phyloP scores from a whole-genome alignment of 768 basidiomycete genomes.

The Steccherinum ochraceum region DNA sequence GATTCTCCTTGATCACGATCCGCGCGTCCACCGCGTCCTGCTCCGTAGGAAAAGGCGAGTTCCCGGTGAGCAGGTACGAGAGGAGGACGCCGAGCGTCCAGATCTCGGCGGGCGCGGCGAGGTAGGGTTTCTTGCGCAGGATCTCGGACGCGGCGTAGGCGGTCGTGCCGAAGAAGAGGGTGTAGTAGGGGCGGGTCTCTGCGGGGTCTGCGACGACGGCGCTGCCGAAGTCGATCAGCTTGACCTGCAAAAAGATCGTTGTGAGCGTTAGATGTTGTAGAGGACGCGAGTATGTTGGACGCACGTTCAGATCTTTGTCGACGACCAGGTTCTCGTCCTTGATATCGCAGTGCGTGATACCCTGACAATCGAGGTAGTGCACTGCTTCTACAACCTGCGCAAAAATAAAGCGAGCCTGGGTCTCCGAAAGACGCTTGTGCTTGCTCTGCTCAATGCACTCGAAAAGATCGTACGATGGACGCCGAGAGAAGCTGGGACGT shows the following conservation, averaged over 20 bases:
- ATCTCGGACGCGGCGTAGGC: slow-evolving; percentile 97
- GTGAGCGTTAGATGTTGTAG: slow-evolving; percentile 1
- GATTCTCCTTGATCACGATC: slow-evolving; percentile 35
- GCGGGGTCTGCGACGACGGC: slow-evolving; percentile 68
- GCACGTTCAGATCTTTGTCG: slow-evolving; percentile 63
- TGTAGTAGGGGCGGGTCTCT: slow-evolving; percentile 59
- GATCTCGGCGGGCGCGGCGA: slow-evolving; percentile 90
- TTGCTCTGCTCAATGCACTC: slow-evolving; percentile 90
- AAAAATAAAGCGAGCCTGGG: slow-evolving; percentile 77
- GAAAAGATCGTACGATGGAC: slow-evolving; percentile 87
- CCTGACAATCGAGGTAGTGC: slow-evolving; percentile 69
- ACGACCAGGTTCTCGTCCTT: slow-evolving; percentile 95
- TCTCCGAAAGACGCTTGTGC: slow-evolving; percentile 73
- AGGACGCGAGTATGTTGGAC: slow-evolving; percentile 8
- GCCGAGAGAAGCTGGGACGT: slow-evolving; percentile 43
- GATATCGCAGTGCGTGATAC: slow-evolving; percentile 92
- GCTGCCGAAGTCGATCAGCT: slow-evolving; percentile 94
- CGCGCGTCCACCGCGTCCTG: slow-evolving; percentile 68
- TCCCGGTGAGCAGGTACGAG: slow-evolving; percentile 88
- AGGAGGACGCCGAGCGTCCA: slow-evolving; percentile 96
- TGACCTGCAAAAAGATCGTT: slow-evolving; percentile 49
- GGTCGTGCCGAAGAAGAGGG: slow-evolving; percentile 86
- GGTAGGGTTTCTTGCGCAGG: slow-evolving; percentile 80
- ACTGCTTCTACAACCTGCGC: slow-evolving; percentile 84
- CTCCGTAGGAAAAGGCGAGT: slow-evolving; percentile 88